Conservation (phyloP, 2,329 filamentous ascomycete genomes). For the Fusarium sp. region DNA sequence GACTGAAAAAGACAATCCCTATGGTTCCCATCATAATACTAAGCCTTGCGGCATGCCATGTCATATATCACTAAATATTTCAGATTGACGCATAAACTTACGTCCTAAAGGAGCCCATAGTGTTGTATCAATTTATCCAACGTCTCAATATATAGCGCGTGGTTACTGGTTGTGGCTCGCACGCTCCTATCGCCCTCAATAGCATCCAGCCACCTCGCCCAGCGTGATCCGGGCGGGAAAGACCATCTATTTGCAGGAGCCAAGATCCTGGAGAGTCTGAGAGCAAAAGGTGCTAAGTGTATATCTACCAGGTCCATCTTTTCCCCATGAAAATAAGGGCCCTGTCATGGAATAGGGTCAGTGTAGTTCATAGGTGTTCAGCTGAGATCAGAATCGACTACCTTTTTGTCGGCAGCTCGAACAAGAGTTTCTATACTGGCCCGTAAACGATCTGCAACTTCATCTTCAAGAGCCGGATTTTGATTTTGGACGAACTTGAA, state of each 20-base stretch:
- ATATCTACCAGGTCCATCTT: conserved; percentile 75
- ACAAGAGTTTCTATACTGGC: conserved; percentile 68
- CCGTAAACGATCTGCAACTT: conserved; percentile 71
- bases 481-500: conserved; percentile 78
- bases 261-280: conserved; percentile 75
- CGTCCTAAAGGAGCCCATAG: not conserved
- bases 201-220: conserved; percentile 77
- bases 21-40: not conserved
- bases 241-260: conserved; percentile 75
- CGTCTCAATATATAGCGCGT: conserved; percentile 66
- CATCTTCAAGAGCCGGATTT: conserved; percentile 68
- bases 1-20: not conserved
- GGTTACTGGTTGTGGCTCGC: conserved; percentile 74
- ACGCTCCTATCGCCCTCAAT: conserved; percentile 74
- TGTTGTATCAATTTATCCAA: conserved; percentile 63
- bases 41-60: not conserved
- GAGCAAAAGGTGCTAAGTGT: conserved; percentile 80
- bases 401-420: conserved; percentile 62
- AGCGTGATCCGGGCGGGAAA: conserved; percentile 72
- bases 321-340: conserved; percentile 76
- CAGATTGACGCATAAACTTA: not conserved
- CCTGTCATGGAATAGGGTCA: conserved; percentile 50
- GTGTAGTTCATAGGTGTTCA: not conserved
- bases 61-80: not conserved
- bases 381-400: conserved; percentile 32